A percentile compares a stretch with the other conserved stretches of the same genome.
Conservation (phyloP, 2,329 filamentous ascomycete species). For the Botrytis medusae region DNA sequence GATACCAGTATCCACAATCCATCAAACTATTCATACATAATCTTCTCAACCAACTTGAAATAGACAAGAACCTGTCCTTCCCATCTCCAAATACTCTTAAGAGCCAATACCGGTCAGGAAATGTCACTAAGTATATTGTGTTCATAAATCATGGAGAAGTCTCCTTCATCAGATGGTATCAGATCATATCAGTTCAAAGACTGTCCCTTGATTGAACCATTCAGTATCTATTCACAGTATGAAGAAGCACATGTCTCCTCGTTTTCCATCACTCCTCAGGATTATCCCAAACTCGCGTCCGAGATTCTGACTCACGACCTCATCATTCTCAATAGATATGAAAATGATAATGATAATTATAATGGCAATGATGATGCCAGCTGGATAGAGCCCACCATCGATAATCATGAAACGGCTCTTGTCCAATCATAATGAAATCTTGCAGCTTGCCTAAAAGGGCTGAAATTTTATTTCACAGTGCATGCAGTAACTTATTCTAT, state of each 20-base stretch:
- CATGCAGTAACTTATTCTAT: background rate
- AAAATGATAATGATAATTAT: fast-evolving
- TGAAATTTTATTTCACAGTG: background rate
- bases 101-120: background rate
- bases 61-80: background rate
- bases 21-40: background rate
- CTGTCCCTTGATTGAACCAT: background rate
- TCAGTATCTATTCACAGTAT: background rate
- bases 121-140: fast-evolving
- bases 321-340: background rate
- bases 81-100: background rate
- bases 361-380: fast-evolving
- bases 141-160: background rate
- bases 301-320: background rate
- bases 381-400: fast-evolving
- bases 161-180: fast-evolving
- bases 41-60: fast-evolving
- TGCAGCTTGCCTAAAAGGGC: fast-evolving
- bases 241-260: background rate
- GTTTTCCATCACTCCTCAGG: background rate
- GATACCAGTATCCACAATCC: background rate
- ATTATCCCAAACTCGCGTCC: background rate
- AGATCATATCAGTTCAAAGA: background rate
- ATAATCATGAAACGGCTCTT: fast-evolving
- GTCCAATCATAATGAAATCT: background rate